Base-by-base conservation (phyloP, 108 stramenopile species). In the Cylindrotheca fusiformis region DNA sequence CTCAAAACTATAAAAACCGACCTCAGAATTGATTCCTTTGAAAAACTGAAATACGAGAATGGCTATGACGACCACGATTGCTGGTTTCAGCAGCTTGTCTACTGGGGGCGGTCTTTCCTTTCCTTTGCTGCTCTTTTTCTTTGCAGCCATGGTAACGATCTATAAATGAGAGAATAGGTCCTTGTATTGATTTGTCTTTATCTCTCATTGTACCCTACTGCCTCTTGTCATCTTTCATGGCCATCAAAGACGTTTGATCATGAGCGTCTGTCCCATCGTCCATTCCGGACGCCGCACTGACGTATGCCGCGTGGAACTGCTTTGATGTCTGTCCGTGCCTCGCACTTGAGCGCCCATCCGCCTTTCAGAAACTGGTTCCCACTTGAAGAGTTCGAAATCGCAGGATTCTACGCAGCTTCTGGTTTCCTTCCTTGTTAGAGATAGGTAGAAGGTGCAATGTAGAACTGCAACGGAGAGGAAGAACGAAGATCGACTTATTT, bases 31-130 rank as follows among this genome's bases (percentile, higher is more conserved):
- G 53, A 84, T 72, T 28, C 91, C 91, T 47, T 77, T 75, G 62
- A 93, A 68, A 57, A 90, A 84, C 21, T 88, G 81, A 63, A 90
- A 93, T 6, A 63, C 86, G 5, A 88, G 22, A 52, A 93, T 58
- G 2, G 88, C 84, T 49, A 93, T 25, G 31, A 59, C 86, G 23
- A 93, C 55, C 14, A 78, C 91, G 33, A 82, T 75, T 20, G 88
- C 85, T 32, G 91, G 91, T 41, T 76, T 85, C 12, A 89, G 55
- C 0, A 86, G 68, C 67, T 86, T 80, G 32, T 88, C 87, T 26
- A 93, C 50, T 10, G 86, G 69, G 5, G 85, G 88, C 45, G 91
- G 68, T 32, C 61, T 52, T 14, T 72, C 63, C 28, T 25, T 60
- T 5, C 47, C 47, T 26, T 47, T 47, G 30, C 45, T 48, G 51